Percentiles rank a stretch among this genome's conserved stretches.
phyloP scores from a whole-genome alignment of 192 early-diverging fungal genomes.

The Coemansia sp. region DNA sequence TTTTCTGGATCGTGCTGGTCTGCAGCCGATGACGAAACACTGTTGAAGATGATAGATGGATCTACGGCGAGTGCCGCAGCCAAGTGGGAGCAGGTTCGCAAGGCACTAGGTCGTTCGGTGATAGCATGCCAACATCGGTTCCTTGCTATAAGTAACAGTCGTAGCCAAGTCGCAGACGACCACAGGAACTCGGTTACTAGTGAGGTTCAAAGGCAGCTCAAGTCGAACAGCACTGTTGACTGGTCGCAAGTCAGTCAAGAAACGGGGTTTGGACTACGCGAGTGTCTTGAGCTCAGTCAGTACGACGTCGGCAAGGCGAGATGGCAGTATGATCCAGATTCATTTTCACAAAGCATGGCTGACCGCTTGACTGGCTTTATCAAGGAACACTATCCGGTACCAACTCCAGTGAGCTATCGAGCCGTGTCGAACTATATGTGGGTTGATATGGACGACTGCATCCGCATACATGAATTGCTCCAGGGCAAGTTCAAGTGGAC shows the following conservation, averaged over 20 bases:
- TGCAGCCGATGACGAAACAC: neutral
- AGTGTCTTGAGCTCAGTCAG: slow-evolving; percentile 15
- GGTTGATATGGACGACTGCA: slow-evolving; percentile 18
- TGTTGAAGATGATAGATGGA: neutral
- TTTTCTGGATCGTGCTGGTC: neutral
- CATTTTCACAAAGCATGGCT: slow-evolving; percentile 9
- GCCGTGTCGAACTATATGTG: slow-evolving; percentile 34
- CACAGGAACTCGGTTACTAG: neutral
- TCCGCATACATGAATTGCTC: slow-evolving; percentile 7
- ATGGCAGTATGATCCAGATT: slow-evolving; percentile 15
- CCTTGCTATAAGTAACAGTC: neutral
- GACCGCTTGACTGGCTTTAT: slow-evolving; percentile 20
- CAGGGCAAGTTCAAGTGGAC: slow-evolving; percentile 19
- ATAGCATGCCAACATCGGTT: neutral
- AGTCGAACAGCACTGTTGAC: slow-evolving; percentile 1
- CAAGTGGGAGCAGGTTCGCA: neutral
- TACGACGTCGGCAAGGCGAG: slow-evolving; percentile 2
- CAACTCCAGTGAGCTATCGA: slow-evolving; percentile 5
- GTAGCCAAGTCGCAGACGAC: neutral
- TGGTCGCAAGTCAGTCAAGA: neutral
- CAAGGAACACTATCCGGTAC: slow-evolving; percentile 10
- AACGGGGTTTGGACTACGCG: neutral
- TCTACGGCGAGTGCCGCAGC: neutral
- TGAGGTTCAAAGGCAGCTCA: neutral
- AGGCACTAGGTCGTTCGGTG: neutral